These are phyloP conservation scores for Parietaria judaica DNA, from an alignment of 306 rosid species.

Conservation along the genomic window DNA sequence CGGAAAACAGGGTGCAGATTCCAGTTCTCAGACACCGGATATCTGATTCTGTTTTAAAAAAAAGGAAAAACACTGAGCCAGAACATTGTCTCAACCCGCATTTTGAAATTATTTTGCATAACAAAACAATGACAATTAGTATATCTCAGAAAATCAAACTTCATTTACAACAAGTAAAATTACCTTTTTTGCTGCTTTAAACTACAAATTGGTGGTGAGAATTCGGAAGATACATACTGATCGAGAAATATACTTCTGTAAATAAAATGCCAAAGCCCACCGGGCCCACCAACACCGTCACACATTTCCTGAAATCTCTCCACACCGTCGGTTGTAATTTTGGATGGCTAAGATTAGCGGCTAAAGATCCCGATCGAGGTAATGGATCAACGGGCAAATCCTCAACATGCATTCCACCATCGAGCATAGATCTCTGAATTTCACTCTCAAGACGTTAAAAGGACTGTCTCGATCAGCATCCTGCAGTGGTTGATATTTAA, in stretches of 20 bases:
- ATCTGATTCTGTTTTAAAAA: not conserved
- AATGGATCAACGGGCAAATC: constrained; percentile 62
- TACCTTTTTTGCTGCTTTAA: constrained; percentile 78
- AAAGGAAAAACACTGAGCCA: not conserved
- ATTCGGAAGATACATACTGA: constrained; percentile 87
- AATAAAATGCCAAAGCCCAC: constrained; percentile 94
- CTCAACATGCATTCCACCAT: constrained; percentile 88
- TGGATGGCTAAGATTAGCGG: constrained; percentile 53
- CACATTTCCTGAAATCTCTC: constrained; percentile 48
- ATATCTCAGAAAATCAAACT: constrained; percentile 8
- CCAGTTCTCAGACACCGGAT: not conserved
- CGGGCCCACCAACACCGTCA: constrained; percentile 59
- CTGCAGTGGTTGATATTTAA: constrained; percentile 17
- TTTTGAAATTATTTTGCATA: too few relatives aligned
- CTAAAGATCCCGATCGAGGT: constrained; percentile 41
- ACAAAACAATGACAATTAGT: too few relatives aligned
- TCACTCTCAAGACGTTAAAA: constrained; percentile 73
- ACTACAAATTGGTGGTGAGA: constrained; percentile 64
- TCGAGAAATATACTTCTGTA: constrained; percentile 87
- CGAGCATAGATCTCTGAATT: constrained; percentile 79
- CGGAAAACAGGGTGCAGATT: too few relatives aligned
- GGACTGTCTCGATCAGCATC: constrained; percentile 74
- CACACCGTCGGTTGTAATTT: constrained; percentile 51
- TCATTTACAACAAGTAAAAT: constrained; percentile 7
- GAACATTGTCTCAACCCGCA: too few relatives aligned